A percentile compares a stretch with the other conserved stretches of the same genome.
These are phyloP conservation scores for Exophiala mesophila DNA, from an alignment of 2,329 filamentous ascomycete genomes.

Conservation along the genomic window DNA sequence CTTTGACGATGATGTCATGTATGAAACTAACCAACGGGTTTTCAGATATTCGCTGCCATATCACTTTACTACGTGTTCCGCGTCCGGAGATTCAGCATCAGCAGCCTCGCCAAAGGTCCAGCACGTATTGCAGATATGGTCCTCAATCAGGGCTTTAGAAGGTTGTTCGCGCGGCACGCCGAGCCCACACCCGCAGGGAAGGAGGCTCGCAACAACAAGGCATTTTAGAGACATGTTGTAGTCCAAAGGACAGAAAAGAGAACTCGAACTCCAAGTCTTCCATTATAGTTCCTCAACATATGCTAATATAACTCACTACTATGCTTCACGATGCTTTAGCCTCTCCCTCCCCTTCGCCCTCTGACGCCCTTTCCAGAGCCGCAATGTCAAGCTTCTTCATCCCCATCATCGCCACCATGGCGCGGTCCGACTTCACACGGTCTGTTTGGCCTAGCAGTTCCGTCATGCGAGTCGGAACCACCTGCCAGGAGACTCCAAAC, in stretches of 20 bases:
- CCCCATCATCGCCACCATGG: slow-evolving; percentile 35
- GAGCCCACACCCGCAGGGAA: slow-evolving; percentile 18
- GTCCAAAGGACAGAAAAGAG: no score
- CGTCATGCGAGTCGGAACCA: slow-evolving; percentile 38
- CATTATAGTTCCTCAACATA: no score
- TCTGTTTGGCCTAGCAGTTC: slow-evolving; percentile 35
- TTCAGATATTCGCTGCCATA: slow-evolving; percentile 43
- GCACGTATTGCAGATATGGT: slow-evolving; percentile 16
- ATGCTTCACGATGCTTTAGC: no score
- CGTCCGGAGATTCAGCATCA: slow-evolving; percentile 27
- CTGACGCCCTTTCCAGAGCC: slow-evolving; percentile 35
- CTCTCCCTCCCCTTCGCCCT: no score
- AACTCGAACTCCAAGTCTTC: no score
- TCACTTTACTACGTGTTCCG: slow-evolving; percentile 49
- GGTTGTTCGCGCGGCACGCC: slow-evolving; percentile 16
- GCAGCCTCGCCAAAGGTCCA: slow-evolving; percentile 15
- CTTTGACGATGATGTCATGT: not conserved
- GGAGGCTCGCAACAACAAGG: slow-evolving; percentile 13
- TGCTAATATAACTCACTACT: no score
- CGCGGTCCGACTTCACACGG: slow-evolving; percentile 31
- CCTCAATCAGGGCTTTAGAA: slow-evolving; percentile 12
- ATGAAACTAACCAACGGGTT: not conserved
- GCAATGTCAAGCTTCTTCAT: slow-evolving; percentile 44
- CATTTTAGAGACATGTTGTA: slow-evolving; percentile 4
- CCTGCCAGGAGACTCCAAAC: slow-evolving; percentile 47